Conservation (phyloP, 306 rosid species). For the Arachis stenosperma region DNA sequence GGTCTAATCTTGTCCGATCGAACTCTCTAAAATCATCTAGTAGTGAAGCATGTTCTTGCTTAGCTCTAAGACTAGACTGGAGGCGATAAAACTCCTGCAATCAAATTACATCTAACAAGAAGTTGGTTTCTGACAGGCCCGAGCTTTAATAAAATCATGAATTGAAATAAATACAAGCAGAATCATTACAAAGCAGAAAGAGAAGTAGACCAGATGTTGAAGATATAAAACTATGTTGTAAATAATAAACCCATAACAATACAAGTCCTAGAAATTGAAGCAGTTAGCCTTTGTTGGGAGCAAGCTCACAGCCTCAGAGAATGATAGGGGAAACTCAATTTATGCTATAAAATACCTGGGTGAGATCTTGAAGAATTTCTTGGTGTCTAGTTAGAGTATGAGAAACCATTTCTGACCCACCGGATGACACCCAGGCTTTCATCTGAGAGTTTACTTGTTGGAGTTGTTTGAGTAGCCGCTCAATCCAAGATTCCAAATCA, state of each 20-base stretch:
- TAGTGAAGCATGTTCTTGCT: slow-evolving; percentile 93
- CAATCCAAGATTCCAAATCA: slow-evolving; percentile 81
- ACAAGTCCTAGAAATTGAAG: too few relatives aligned
- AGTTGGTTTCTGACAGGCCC: slow-evolving; percentile 41
- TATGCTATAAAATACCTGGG: slow-evolving; percentile 67
- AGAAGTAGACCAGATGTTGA: too few relatives aligned
- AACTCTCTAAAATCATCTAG: slow-evolving; percentile 95
- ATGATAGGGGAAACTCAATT: slow-evolving; percentile 16
- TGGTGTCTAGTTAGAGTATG: slow-evolving; percentile 97
- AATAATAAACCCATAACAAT: not conserved
- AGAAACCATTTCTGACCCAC: slow-evolving; percentile 99
- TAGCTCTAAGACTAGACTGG: slow-evolving; percentile 81
- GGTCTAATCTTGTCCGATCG: slow-evolving; percentile 86
- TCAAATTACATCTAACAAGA: slow-evolving; percentile 49
- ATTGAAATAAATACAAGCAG: not conserved
- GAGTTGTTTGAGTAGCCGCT: slow-evolving; percentile 74
- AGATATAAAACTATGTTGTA: not conserved
- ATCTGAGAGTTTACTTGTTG: slow-evolving; percentile 93
- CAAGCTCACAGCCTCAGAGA: not conserved
- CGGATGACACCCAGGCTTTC: slow-evolving; percentile 98
- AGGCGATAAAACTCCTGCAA: slow-evolving; percentile 97
- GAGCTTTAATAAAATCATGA: slow-evolving; percentile 15
- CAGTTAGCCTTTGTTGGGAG: too few relatives aligned
- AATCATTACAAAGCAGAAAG: not conserved
- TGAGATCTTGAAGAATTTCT: slow-evolving; percentile 94